Evolutionary conservation across 129 eudicot genomes (phyloP).

Genomic region (Flaveria trinervia): DNA sequence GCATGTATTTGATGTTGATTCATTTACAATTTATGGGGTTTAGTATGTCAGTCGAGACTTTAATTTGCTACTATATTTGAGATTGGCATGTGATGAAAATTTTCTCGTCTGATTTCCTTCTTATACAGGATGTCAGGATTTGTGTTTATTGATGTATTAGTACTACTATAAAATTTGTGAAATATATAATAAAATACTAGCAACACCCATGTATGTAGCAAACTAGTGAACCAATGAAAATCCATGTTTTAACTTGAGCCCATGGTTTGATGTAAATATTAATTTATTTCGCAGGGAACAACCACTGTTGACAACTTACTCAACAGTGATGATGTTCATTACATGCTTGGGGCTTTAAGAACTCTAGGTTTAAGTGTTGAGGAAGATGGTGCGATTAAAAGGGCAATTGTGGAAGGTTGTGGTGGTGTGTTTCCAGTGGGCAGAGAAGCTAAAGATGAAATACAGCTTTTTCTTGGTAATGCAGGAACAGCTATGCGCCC

Average conservation of each 20-base stretch:
- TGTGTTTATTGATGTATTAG: conserved; percentile 17
- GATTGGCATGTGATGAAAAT: neutral
- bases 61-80: neutral
- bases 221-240: neutral
- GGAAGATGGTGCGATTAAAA: conserved; percentile 65
- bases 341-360: conserved; percentile 93
- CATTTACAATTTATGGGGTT: neutral
- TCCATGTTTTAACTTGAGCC: conserved; percentile 1
- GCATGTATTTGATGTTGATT: neutral
- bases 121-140: neutral
- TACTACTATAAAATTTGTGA: neutral
- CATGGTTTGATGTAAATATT: neutral
- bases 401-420: conserved; percentile 86
- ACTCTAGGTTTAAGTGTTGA: conserved; percentile 85
- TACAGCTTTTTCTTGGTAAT: conserved; percentile 92
- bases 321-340: conserved; percentile 93
- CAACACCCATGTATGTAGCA: neutral
- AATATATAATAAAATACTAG: conserved; percentile 5
- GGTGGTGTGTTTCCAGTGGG: conserved; percentile 88
- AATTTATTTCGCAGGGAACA: conserved; percentile 64
- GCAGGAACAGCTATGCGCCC: conserved; percentile 99
- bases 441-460: conserved; percentile 68
- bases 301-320: conserved; percentile 86
- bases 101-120: neutral
- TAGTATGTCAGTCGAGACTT: neutral